Conservation (phyloP, 352 stramenopile species). For the Phytopythium ostracodes region DNA sequence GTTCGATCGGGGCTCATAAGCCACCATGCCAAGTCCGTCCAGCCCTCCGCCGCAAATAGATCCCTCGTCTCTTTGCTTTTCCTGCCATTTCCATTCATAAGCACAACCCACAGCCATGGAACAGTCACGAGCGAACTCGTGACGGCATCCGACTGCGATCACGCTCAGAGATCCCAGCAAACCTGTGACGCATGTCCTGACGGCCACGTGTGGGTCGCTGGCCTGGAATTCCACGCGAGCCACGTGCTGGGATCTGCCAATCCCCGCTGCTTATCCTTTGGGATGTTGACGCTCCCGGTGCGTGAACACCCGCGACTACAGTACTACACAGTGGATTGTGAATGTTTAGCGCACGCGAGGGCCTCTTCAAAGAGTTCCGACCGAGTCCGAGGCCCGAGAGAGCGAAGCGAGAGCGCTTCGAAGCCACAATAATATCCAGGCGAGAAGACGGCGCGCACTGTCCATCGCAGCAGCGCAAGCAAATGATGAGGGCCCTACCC, state of each 20-base stretch:
- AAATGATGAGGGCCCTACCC: background rate
- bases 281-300: background rate
- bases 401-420: background rate
- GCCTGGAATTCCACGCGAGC: background rate
- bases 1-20: too few relatives aligned
- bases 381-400: background rate
- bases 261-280: background rate
- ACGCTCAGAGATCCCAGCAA: too few relatives aligned
- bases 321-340: background rate
- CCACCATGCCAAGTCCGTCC: too few relatives aligned
- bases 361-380: background rate
- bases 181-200: too few relatives aligned
- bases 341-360: background rate
- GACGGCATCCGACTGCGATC: too few relatives aligned
- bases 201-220: too few relatives aligned
- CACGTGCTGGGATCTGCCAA: background rate
- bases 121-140: too few relatives aligned
- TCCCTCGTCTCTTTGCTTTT: too few relatives aligned
- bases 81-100: too few relatives aligned
- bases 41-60: too few relatives aligned
- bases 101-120: too few relatives aligned
- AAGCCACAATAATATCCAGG: background rate
- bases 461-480: background rate
- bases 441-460: background rate
- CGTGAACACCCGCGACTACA: background rate